These are phyloP conservation scores for Closterium sp. DNA, from an alignment of 139 green algal genomes.

Conservation along the genomic window DNA sequence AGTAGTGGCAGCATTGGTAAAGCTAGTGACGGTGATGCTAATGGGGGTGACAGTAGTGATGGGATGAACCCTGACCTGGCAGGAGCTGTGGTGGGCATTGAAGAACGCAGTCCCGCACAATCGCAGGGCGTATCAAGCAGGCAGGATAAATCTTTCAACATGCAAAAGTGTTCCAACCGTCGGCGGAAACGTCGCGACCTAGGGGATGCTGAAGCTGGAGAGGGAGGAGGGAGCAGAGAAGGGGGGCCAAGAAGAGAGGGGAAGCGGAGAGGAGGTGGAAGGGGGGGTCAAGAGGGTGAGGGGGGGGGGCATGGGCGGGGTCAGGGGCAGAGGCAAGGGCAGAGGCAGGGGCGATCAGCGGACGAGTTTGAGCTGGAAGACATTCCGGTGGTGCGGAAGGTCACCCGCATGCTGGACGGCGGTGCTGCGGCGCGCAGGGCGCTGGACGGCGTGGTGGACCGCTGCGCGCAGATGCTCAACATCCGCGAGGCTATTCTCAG, in stretches of 20 bases:
- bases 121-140: too few relatives aligned
- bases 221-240: not conserved
- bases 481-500: slow-evolving; percentile 73
- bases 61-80: too few relatives aligned
- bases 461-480: slow-evolving; percentile 63
- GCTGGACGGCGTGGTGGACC: slow-evolving; percentile 32
- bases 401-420: slow-evolving; percentile 20
- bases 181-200: not conserved
- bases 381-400: slow-evolving; percentile 7
- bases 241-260: not conserved
- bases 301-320: not conserved
- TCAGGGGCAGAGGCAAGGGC: not conserved
- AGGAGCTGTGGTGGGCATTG: too few relatives aligned
- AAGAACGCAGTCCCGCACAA: too few relatives aligned
- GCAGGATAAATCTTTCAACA: too few relatives aligned
- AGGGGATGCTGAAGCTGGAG: not conserved
- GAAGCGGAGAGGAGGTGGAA: not conserved
- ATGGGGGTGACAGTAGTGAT: too few relatives aligned
- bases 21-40: too few relatives aligned
- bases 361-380: slow-evolving; percentile 28
- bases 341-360: not conserved
- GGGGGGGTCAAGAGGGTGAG: not conserved
- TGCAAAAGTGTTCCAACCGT: too few relatives aligned
- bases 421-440: slow-evolving; percentile 1
- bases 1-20: too few relatives aligned